Conservation (phyloP, 495 filamentous ascomycete species). For the Annulohypoxylon nitens region DNA sequence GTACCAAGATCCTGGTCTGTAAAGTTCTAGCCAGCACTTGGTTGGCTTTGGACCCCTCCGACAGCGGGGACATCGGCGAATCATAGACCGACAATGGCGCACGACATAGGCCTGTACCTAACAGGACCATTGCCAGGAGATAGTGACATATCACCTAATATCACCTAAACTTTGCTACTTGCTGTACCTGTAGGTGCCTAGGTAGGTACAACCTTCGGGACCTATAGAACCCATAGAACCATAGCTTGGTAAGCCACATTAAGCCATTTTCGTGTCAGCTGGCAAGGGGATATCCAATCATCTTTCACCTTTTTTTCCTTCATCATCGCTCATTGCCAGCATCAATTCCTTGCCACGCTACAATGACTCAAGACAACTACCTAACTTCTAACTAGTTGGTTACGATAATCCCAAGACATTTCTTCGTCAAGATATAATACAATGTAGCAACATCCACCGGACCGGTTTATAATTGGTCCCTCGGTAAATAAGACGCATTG, state of each 20-base stretch:
- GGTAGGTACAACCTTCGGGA: constrained; percentile 18
- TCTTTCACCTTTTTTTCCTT: constrained; percentile 9
- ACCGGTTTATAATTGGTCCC: constrained; percentile 28
- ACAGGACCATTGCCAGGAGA: constrained; percentile 2
- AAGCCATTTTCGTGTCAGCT: constrained; percentile 33
- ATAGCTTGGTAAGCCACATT: constrained; percentile 25
- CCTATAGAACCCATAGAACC: not conserved
- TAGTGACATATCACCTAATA: not conserved
- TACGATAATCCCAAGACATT: constrained; percentile 30
- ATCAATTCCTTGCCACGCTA: not conserved
- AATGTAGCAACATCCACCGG: constrained; percentile 30
- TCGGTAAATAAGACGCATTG: constrained; percentile 22
- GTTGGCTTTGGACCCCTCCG: constrained; percentile 29
- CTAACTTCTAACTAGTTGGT: not conserved
- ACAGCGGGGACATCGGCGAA: constrained; percentile 47
- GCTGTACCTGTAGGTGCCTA: constrained; percentile 7
- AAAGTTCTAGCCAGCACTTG: constrained; percentile 32
- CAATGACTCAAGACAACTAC: constrained; percentile 31
- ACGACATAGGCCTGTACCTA: constrained; percentile 31
- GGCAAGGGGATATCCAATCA: constrained; percentile 32
- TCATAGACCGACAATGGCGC: constrained; percentile 37
- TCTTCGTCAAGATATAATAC: constrained; percentile 10
- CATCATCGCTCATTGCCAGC: not conserved
- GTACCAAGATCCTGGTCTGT: constrained; percentile 27
- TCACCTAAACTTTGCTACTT: constrained; percentile 1